Conservation (phyloP, 208 protist genomes). For the Polymyxa betae region DNA sequence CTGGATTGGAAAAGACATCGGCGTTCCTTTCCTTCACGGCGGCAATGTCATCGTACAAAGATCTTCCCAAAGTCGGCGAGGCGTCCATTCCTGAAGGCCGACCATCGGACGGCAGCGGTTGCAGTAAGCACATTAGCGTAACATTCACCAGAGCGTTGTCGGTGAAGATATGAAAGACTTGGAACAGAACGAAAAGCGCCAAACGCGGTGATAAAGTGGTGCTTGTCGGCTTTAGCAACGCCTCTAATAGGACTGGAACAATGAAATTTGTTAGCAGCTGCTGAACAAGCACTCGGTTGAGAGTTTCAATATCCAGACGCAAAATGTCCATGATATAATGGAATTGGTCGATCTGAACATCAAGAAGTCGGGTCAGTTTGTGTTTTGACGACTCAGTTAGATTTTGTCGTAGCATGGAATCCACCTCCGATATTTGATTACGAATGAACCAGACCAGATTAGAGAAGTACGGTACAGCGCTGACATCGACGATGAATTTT, state of each 20-base stretch:
- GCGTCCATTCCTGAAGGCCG: too few species aligned
- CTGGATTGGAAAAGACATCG: too few species aligned
- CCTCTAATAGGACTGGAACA: slow-evolving; percentile 58
- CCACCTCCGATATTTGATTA: slow-evolving; percentile 62
- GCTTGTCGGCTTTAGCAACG: slow-evolving; percentile 16
- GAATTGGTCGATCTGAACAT: slow-evolving; percentile 76
- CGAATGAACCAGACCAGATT: slow-evolving; percentile 80
- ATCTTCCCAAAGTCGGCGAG: too few species aligned
- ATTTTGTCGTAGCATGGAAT: background rate
- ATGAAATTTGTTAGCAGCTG: slow-evolving; percentile 61
- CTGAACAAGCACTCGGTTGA: slow-evolving; percentile 67
- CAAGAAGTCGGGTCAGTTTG: slow-evolving; percentile 52
- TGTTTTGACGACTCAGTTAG: background rate
- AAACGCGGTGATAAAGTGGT: background rate
- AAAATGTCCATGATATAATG: slow-evolving; percentile 80
- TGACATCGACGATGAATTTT: slow-evolving; percentile 72
- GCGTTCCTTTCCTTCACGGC: too few species aligned
- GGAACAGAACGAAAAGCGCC: slow-evolving; percentile 31
- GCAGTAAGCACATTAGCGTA: slow-evolving; percentile 6
- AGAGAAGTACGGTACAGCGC: slow-evolving; percentile 78
- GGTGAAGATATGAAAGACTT: slow-evolving; percentile 9
- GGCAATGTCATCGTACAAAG: too few species aligned
- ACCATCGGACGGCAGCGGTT: background rate
- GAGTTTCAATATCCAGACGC: slow-evolving; percentile 61
- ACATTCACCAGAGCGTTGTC: background rate